Conservation (phyloP, 2,329 filamentous ascomycete genomes). For the Sporothrix mexicana region DNA sequence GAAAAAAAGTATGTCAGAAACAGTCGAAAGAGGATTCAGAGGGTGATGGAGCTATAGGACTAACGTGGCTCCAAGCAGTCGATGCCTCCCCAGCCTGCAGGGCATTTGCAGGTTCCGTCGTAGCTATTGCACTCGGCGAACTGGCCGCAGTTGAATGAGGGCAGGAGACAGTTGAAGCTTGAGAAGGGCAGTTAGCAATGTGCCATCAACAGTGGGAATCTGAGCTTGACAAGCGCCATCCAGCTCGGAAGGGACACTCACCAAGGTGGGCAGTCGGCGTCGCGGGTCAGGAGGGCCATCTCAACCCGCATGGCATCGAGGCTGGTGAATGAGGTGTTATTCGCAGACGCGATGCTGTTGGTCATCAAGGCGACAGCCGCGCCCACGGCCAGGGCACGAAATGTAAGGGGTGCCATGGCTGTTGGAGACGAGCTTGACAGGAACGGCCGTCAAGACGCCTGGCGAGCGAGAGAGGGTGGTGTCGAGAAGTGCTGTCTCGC, state of each 20-base stretch:
- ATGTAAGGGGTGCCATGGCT: constrained; percentile 40
- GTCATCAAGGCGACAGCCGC: constrained; percentile 49
- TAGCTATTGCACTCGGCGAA: constrained; percentile 87
- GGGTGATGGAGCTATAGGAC: constrained; percentile 39
- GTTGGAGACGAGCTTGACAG: background rate
- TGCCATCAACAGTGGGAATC: too few relatives aligned
- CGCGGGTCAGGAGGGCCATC: constrained; percentile 72
- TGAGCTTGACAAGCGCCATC: background rate
- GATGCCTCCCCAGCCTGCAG: constrained; percentile 89
- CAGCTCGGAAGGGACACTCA: constrained; percentile 43
- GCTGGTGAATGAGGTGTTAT: constrained; percentile 59
- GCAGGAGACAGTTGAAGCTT: constrained; percentile 97
- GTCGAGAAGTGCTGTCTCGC: background rate
- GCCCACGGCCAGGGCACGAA: constrained; percentile 49
- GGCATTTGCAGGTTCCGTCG: constrained; percentile 92
- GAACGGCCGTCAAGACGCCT: constrained; percentile 5
- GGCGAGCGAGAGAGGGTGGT: background rate
- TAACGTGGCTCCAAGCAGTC: constrained; percentile 84
- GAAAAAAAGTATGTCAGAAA: background rate
- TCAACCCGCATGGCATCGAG: constrained; percentile 67
- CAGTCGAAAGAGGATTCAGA: background rate
- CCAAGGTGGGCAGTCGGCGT: constrained; percentile 81
- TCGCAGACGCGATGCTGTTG: constrained; percentile 45
- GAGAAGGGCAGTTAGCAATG: constrained; percentile 31
- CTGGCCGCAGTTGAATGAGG: constrained; percentile 88